Evolutionary conservation across 108 stramenopile genomes (phyloP).

Genomic region (Phaeodactylum tricornutum): DNA sequence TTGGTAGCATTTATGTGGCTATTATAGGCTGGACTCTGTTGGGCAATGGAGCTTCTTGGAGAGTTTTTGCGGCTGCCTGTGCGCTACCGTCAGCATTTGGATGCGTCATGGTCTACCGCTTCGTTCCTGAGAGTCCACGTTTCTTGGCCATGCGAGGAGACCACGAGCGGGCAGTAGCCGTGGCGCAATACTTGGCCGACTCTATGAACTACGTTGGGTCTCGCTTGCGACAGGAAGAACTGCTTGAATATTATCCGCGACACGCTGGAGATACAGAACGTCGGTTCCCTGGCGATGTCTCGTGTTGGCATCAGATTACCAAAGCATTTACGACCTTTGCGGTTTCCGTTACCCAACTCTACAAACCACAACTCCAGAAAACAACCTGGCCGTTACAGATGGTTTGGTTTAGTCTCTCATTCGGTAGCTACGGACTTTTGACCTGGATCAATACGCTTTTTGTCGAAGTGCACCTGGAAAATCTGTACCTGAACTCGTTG

Average conservation of each 20-base stretch:
- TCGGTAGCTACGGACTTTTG: slow-evolving; percentile 62
- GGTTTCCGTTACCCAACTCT: slow-evolving; percentile 26
- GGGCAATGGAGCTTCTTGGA: slow-evolving; percentile 29
- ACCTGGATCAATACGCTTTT: slow-evolving; percentile 82
- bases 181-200: slow-evolving; percentile 22
- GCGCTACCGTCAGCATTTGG: slow-evolving; percentile 60
- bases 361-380: slow-evolving; percentile 24
- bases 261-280: background rate
- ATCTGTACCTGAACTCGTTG: slow-evolving; percentile 67
- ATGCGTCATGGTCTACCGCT: slow-evolving; percentile 28
- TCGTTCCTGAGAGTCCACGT: slow-evolving; percentile 70
- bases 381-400: slow-evolving; percentile 56
- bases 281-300: background rate
- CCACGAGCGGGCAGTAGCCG: slow-evolving; percentile 31
- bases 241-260: no score
- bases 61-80: slow-evolving; percentile 58
- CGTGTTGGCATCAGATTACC: no score
- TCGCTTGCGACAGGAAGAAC: no score
- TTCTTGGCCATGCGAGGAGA: slow-evolving; percentile 38
- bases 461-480: slow-evolving; percentile 52
- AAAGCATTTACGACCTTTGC: background rate
- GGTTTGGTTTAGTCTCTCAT: slow-evolving; percentile 66
- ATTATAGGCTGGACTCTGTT: slow-evolving; percentile 47
- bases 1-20: slow-evolving; percentile 71
- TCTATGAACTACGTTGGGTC: no score